phyloP scores from a whole-genome alignment of 768 basidiomycete genomes.

The Trametes sanguinea region DNA sequence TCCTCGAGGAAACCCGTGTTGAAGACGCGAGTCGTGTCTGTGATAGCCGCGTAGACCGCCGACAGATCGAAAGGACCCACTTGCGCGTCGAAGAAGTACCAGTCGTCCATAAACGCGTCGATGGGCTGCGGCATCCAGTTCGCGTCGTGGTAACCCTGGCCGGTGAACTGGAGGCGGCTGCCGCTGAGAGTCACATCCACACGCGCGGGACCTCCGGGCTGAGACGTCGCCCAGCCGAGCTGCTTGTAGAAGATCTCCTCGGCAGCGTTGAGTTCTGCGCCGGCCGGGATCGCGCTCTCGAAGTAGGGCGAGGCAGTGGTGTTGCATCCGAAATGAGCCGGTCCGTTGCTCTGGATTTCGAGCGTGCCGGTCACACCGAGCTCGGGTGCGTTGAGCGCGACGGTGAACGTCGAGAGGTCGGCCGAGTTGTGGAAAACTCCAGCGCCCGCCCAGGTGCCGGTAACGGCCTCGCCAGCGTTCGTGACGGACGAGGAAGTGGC shows the following conservation, averaged over 20 bases:
- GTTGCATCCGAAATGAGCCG: constrained; percentile 29
- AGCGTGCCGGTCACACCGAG: constrained; percentile 23
- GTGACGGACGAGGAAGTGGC: constrained; percentile 22
- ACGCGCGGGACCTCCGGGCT: constrained; percentile 24
- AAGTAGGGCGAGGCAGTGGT: constrained; percentile 27
- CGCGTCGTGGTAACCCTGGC: constrained; percentile 30
- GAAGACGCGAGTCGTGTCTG: constrained; percentile 21
- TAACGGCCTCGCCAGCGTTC: constrained; percentile 16
- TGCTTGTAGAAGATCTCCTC: constrained; percentile 28
- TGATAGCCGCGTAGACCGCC: constrained; percentile 20
- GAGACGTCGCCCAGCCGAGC: constrained; percentile 28
- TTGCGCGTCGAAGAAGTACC: constrained; percentile 28
- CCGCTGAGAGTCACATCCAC: constrained; percentile 27
- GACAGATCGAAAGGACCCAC: constrained; percentile 29
- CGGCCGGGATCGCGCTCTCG: constrained; percentile 5
- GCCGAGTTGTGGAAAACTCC: constrained; percentile 24
- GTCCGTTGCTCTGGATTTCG: constrained; percentile 19
- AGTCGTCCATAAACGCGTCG: constrained; percentile 24
- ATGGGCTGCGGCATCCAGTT: constrained; percentile 28
- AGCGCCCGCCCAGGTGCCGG: constrained; percentile 25
- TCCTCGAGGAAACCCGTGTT: constrained; percentile 30
- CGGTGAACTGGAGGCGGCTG: constrained; percentile 24
- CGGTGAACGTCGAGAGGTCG: constrained; percentile 22
- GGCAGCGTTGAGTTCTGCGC: constrained; percentile 14
- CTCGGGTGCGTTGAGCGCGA: constrained; percentile 22